These are phyloP conservation scores for Talaromyces amestolkiae DNA, from an alignment of 2,329 filamentous ascomycete species.

Conservation along the genomic window DNA sequence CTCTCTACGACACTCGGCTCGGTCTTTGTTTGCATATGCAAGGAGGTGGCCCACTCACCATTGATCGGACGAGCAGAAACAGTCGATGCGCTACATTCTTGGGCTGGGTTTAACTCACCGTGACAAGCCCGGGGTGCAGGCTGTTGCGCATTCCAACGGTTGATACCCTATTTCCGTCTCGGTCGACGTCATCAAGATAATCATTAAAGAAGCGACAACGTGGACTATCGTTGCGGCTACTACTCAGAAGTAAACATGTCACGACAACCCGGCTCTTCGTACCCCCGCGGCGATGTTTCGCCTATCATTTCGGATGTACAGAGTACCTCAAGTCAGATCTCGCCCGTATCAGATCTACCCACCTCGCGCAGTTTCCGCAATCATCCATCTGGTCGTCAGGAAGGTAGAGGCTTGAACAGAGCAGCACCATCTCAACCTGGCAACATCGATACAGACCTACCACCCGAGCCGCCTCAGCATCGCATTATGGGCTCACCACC, in stretches of 20 bases:
- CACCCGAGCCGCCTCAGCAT: conserved; percentile 24
- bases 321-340: conserved; percentile 14
- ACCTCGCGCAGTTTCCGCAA: conserved; percentile 12
- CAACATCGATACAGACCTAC: conserved; percentile 11
- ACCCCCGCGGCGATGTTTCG: conserved; percentile 13
- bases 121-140: conserved; percentile 3
- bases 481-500: background rate
- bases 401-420: conserved; percentile 22
- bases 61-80: background rate
- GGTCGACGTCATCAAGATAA: conserved; percentile 1
- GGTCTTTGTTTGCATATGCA: conserved; percentile 1
- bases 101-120: conserved; percentile 3
- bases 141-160: conserved; percentile 8
- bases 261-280: conserved; percentile 8
- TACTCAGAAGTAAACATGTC: conserved; percentile 10
- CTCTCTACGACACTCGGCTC: background rate
- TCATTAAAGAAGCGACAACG: background rate
- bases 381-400: conserved; percentile 24
- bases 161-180: conserved; percentile 2
- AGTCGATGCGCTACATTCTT: conserved; percentile 6
- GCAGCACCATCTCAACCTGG: conserved; percentile 19
- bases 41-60: background rate
- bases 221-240: background rate
- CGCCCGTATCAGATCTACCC: conserved; percentile 12
- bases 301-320: conserved; percentile 14